Base-by-base conservation (phyloP, 495 filamentous ascomycete genomes). In the Talaromyces proteolyticus region DNA sequence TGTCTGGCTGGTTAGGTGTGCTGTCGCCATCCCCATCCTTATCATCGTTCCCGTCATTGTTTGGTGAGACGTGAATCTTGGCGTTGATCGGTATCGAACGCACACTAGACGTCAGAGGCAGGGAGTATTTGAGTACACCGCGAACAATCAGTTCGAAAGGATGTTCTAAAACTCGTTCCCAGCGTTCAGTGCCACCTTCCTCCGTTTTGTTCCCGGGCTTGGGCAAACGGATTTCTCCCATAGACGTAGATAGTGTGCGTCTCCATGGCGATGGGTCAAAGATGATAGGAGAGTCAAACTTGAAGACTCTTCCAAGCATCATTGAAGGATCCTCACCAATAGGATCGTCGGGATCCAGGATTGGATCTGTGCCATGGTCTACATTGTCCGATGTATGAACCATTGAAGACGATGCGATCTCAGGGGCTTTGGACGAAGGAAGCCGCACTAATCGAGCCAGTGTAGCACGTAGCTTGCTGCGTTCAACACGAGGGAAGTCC, bases 121-220 rank as follows among this genome's bases (percentile, higher is more conserved):
- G 73, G 23, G 86, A 84, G 59, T 98, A 98, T 62, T 88, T 88
- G 58, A 98, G 67, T 6, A 91, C 84, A 34, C 93, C 93, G 45
- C 91, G 82, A 23, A 97, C 81, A 51, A 96, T 89, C 46, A 98
- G 72, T 50, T 94, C 88, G 53, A 97, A 98, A 25, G 91, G 87
- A 67, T 96, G 84, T 57, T 91, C 76, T 22, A 97, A 68, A 22
- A 97, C 90, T 40, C 81, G 78, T 63, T 96, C 91, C 93, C 93
- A 98, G 47, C 92, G 80, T 63, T 89, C 88, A 0, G 82, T 86
- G 16, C 93, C 93, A 20, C 88, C 86, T 46, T 85, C 80, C 57
- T 88, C 85, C 0, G 94, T 98, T 51, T 83, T 83, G 61, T 97
- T 98, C 11, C 93, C 94, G 0, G 93, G 93, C 34, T 84, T 81